Conservation (phyloP, 2,329 filamentous ascomycete species). For the Tolypocladium tropicale region DNA sequence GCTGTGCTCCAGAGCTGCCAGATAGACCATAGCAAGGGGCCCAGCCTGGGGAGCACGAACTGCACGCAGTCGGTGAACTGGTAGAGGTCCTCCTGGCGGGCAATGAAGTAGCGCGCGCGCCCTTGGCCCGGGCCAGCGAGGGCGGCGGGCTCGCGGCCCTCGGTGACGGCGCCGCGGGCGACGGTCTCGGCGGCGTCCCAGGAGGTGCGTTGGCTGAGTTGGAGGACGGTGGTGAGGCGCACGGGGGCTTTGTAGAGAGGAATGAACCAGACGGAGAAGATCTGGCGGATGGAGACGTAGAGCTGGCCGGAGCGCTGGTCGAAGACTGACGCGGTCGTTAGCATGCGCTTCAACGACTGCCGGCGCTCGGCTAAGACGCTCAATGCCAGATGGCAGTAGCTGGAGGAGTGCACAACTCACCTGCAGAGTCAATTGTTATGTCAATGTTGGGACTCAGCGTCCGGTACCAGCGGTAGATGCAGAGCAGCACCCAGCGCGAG, state of each 20-base stretch:
- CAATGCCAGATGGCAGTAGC: not conserved
- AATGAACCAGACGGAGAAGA: slow-evolving; percentile 67
- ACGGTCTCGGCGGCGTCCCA: slow-evolving; percentile 7
- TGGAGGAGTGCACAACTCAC: slow-evolving; percentile 15
- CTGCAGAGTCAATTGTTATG: slow-evolving; percentile 50
- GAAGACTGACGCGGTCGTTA: slow-evolving; percentile 40
- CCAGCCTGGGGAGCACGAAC: slow-evolving; percentile 55
- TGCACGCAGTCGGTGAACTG: slow-evolving; percentile 66
- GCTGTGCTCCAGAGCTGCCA: slow-evolving; percentile 57
- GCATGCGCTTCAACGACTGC: not conserved
- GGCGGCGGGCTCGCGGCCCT: slow-evolving; percentile 6
- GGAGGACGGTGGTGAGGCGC: slow-evolving; percentile 56
- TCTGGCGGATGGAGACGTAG: slow-evolving; percentile 64
- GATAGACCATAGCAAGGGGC: slow-evolving; percentile 38
- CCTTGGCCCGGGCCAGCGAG: slow-evolving; percentile 9
- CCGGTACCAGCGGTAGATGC: slow-evolving; percentile 77
- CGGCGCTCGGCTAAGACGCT: not conserved
- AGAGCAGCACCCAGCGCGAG: slow-evolving; percentile 56
- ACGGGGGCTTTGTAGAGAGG: slow-evolving; percentile 64
- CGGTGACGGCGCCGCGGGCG: not conserved
- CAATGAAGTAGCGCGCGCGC: slow-evolving; percentile 54
- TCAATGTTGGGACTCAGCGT: slow-evolving; percentile 67
- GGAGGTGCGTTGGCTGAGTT: slow-evolving; percentile 39
- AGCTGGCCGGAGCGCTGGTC: slow-evolving; percentile 57
- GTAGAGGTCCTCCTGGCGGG: slow-evolving; percentile 71